Evolutionary conservation across 1,284 basidiomycete genomes (phyloP), one percentile per base, ranked within the genome.

Genomic region (Irpex rosettiformis): DNA sequence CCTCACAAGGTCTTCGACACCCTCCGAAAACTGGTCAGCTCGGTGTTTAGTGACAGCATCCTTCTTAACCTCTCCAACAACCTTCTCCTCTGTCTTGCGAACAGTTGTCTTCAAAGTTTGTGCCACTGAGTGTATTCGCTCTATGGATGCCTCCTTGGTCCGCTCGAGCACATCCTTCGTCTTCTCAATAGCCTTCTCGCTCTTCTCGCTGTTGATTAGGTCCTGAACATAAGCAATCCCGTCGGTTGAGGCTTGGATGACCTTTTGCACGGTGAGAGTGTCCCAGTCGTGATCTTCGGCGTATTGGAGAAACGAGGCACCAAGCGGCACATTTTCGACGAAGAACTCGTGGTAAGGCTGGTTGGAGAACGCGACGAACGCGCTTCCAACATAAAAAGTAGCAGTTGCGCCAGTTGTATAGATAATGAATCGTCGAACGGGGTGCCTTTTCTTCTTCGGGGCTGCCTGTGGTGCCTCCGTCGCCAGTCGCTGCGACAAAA

Each of bases 211-310:
- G 28, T 65, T 67, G 40, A 69, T 58, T 28, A 69, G 64, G 7
- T 58, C 55, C 65, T 87, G 84, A 55, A 80, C 75, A n/a, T 77
- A 71, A 30, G 79, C 75, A 59, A 80, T 74, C 0, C 79, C 80
- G 62, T 82, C 80, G 21, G 81, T 76, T 10, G 78, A 75, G n/a
- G 85, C 42, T 4, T 25, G 79, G 53, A 87, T 66, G 18, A 85
- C 80, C 61, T 86, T 81, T 62, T 82, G 74, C 22, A 83, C 67
- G 22, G 89, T 85, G 52, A 90, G 74, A 3, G 80, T 83, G 64
- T 94, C 89, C 89, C 90, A 93, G 24, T 86, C 80, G 65, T 88
- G 77, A 49, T 85, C 80, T 70, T 96, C 92, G 5, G 89, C 89
- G 68, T 86, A 91, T 61, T 94, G 87, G 40, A 96, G 79, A 69